Evolutionary conservation across 2,329 filamentous ascomycete genomes (phyloP).

Genomic region (Epichloe sp.): DNA sequence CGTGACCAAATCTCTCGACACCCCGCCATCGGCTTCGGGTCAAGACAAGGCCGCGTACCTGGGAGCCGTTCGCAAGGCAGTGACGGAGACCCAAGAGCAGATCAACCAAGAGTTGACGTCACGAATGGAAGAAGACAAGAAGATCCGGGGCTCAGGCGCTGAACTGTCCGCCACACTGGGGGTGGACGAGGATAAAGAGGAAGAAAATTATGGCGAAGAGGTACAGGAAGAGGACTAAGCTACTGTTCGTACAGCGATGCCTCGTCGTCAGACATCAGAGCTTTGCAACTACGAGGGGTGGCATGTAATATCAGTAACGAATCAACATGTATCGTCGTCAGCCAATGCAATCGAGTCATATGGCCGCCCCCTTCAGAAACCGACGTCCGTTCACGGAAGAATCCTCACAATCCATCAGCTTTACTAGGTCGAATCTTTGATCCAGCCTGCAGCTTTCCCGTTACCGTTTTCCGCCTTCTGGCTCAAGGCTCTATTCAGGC

Average conservation of each 20-base stretch:
- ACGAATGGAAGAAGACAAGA: constrained; percentile 63
- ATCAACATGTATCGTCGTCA: neutral
- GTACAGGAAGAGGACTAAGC: constrained; percentile 48
- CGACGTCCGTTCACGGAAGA: neutral
- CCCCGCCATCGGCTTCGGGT: constrained; percentile 22
- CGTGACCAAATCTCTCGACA: constrained; percentile 23
- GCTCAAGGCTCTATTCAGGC: constrained; percentile 41
- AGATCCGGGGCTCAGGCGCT: constrained; percentile 26
- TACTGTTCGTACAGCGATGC: neutral
- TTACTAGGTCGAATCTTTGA: constrained; percentile 19
- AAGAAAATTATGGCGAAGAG: constrained; percentile 80
- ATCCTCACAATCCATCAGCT: neutral
- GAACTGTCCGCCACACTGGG: constrained; percentile 8
- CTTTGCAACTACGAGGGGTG: constrained; percentile 4
- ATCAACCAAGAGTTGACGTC: constrained; percentile 60
- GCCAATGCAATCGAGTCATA: neutral
- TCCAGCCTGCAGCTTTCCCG: constrained; percentile 21
- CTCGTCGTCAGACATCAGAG: neutral
- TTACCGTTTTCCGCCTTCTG: constrained; percentile 19
- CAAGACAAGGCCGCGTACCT: constrained; percentile 48
- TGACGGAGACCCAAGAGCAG: constrained; percentile 45
- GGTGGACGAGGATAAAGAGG: constrained; percentile 45
- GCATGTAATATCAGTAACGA: constrained; percentile 14
- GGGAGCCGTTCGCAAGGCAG: constrained; percentile 40
- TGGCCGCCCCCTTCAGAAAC: neutral